Evolutionary conservation across 345 rosid genomes (phyloP), one percentile per base, ranked within the genome.

Genomic region (Turnera subulata): DNA sequence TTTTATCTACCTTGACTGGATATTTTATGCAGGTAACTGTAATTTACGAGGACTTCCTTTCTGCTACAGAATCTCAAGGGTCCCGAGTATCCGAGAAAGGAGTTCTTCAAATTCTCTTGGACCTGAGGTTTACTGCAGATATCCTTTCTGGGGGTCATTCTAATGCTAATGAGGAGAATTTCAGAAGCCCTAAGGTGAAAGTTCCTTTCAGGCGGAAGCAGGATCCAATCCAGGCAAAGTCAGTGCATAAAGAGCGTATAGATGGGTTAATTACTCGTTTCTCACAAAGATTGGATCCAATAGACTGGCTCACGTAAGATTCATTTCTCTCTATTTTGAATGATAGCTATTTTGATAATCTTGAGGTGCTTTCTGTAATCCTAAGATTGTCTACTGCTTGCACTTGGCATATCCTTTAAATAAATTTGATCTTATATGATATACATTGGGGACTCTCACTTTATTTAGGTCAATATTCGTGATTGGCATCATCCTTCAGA

Each of bases 281-380:
- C 62, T 76, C 88, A 16, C 85, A 85, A 68, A 84, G 84, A 72
- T 73, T 93, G 79, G 99, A 93, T 75, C 96, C 97, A 50, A 93
- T 93, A 70, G 99, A 93, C 67, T 87, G 99, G 99, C 95, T 79
- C 40, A 93, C 99, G 97, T 93, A 81, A 82, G 95, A 64, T 57
- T 52, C 38, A 26, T 55, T 42, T 50, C 49, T 61, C 59, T 57
- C 29, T 46, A 8, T 33, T 13, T 49, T 50, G 39, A 39, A 55
- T 6, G 4, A 20, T 11, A 14, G 45, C 13, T 16, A 3, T 33
- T 48, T 10, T 50, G 42, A 52, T 26, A 20, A 23, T 26, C 17
- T 48, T 11, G 52, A 16, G 25, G 4, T 45, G 17, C 48, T 17
- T 17, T 45, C n/a, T n/a, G n/a, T n/a, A n/a, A n/a, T n/a, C n/a